Conservation (phyloP, 2,329 filamentous ascomycete genomes). For the Tolypocladium ophioglossoides region DNA sequence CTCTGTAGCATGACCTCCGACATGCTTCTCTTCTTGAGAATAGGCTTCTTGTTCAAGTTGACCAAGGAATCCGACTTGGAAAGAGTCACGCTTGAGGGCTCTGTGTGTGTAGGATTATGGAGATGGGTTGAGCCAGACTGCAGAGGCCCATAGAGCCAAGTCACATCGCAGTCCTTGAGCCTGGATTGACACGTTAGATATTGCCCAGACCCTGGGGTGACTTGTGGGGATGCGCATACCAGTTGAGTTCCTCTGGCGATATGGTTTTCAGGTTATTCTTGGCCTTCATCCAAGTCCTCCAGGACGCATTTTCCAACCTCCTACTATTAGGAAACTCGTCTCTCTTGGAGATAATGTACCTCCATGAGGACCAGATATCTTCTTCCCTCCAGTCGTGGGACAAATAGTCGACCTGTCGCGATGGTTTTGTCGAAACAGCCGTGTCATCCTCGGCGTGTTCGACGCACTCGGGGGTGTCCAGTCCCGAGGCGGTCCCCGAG, state of each 20-base stretch:
- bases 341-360: slow-evolving; percentile 75
- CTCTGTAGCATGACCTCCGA: slow-evolving; percentile 90
- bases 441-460: slow-evolving; percentile 70
- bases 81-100: slow-evolving; percentile 29
- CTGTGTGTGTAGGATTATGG: slow-evolving; percentile 30
- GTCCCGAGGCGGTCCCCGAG: slow-evolving; percentile 40
- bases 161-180: slow-evolving; percentile 95
- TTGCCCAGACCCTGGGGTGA: not conserved
- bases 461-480: slow-evolving; percentile 44
- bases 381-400: slow-evolving; percentile 91
- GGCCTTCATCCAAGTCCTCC: slow-evolving; percentile 92
- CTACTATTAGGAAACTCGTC: slow-evolving; percentile 71
- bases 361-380: slow-evolving; percentile 96
- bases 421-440: slow-evolving; percentile 62
- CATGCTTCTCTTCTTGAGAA: slow-evolving; percentile 92
- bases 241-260: slow-evolving; percentile 85
- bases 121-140: slow-evolving; percentile 58
- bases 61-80: slow-evolving; percentile 54
- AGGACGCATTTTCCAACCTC: slow-evolving; percentile 88
- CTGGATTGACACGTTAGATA: slow-evolving; percentile 37
- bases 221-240: slow-evolving; percentile 39
- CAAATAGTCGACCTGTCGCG: slow-evolving; percentile 88
- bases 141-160: slow-evolving; percentile 91
- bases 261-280: slow-evolving; percentile 82
- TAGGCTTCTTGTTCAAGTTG: slow-evolving; percentile 66